Evolutionary conservation across 805 yeast genomes (phyloP).

Genomic region (Wickerhamomyces mucosus): DNA sequence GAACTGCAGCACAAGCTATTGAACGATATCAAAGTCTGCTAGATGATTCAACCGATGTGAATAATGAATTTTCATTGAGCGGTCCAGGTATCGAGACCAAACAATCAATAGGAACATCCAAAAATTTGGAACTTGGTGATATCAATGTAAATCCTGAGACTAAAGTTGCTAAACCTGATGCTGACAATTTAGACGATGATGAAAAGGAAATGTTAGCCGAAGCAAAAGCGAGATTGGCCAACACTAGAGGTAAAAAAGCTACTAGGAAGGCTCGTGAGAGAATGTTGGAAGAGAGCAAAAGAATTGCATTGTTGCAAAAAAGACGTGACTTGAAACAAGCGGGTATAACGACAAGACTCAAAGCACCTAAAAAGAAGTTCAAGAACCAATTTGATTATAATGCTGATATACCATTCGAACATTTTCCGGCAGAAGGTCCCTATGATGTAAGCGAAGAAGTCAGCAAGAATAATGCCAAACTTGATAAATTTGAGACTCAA

Average conservation of each 20-base stretch:
- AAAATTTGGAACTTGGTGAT: slow-evolving; percentile 37
- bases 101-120: slow-evolving; percentile 27
- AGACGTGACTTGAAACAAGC: slow-evolving; percentile 77
- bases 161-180: slow-evolving; percentile 74
- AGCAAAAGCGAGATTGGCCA: slow-evolving; percentile 84
- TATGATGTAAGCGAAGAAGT: slow-evolving; percentile 62
- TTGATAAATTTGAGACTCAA: slow-evolving; percentile 31
- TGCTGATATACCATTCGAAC: slow-evolving; percentile 75
- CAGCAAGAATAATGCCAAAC: slow-evolving; percentile 26
- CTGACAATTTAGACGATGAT: slow-evolving; percentile 72
- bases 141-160: slow-evolving; percentile 68
- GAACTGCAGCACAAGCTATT: slow-evolving; percentile 82
- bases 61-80: slow-evolving; percentile 24
- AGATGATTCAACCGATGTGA: slow-evolving; percentile 27
- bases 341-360: slow-evolving; percentile 47
- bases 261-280: slow-evolving; percentile 83
- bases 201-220: slow-evolving; percentile 91
- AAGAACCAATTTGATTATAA: slow-evolving; percentile 70
- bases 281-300: slow-evolving; percentile 65
- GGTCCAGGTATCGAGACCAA: slow-evolving; percentile 46
- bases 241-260: slow-evolving; percentile 92
- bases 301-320: slow-evolving; percentile 69
- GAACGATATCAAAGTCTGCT: slow-evolving; percentile 73
- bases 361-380: slow-evolving; percentile 41
- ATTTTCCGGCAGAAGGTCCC: slow-evolving; percentile 53